These are phyloP conservation scores for Thelonectria rubi DNA, from an alignment of 2,329 filamentous ascomycete genomes.

Conservation along the genomic window DNA sequence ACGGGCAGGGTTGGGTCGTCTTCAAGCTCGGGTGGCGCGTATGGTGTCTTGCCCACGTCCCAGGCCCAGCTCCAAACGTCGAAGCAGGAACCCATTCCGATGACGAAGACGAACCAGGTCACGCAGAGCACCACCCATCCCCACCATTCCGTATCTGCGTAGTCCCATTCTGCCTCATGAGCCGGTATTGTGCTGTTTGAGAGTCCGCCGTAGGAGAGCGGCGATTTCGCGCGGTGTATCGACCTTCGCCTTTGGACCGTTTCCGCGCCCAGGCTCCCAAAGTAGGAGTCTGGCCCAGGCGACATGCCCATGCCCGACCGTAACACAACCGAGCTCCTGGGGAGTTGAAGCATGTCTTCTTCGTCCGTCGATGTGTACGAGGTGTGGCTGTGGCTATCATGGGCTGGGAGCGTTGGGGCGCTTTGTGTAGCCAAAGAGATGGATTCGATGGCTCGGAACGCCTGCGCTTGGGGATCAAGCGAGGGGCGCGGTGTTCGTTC, in stretches of 20 bases:
- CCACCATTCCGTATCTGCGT: slow-evolving; percentile 97
- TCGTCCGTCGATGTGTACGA: slow-evolving; percentile 76
- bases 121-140: slow-evolving; percentile 91
- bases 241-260: slow-evolving; percentile 57
- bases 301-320: slow-evolving; percentile 57
- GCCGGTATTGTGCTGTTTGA: slow-evolving; percentile 58
- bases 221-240: slow-evolving; percentile 66
- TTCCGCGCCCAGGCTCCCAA: slow-evolving; percentile 52
- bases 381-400: slow-evolving; percentile 32
- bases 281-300: slow-evolving; percentile 72
- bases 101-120: slow-evolving; percentile 95
- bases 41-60: slow-evolving; percentile 96
- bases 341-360: slow-evolving; percentile 77
- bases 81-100: slow-evolving; percentile 95
- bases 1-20: slow-evolving; percentile 95
- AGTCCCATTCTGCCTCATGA: slow-evolving; percentile 77
- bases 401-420: slow-evolving; percentile 26
- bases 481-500: slow-evolving; percentile 57
- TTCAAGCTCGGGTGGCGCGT: slow-evolving; percentile 93
- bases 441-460: slow-evolving; percentile 33
- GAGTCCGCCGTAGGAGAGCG: slow-evolving; percentile 64
- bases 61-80: slow-evolving; percentile 99
- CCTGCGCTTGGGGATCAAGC: slow-evolving; percentile 55
- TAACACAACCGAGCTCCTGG: slow-evolving; percentile 55
- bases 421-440: slow-evolving; percentile 29